Conservation (phyloP, 2,329 filamentous ascomycete species). For the Penicillium crustosum region DNA sequence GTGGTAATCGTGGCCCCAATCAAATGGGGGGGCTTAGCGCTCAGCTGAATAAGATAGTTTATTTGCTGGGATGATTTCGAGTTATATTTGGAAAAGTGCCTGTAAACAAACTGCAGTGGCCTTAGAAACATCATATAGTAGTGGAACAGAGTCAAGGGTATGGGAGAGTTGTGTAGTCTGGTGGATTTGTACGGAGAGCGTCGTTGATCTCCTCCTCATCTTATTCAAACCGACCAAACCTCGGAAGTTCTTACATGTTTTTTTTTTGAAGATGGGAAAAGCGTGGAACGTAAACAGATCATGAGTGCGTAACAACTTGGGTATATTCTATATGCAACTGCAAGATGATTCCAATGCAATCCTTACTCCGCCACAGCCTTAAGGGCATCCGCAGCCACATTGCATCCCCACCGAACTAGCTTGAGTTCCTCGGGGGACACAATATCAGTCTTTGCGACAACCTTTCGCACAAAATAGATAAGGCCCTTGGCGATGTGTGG, state of each 20-base stretch:
- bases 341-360: background rate
- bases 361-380: slow-evolving; percentile 34
- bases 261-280: background rate
- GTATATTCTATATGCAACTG: slow-evolving; percentile 10
- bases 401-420: slow-evolving; percentile 49
- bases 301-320: slow-evolving; percentile 5
- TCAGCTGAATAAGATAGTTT: background rate
- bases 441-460: slow-evolving; percentile 66
- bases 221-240: too few species aligned
- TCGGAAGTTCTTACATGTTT: background rate
- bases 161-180: background rate
- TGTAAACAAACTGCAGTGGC: background rate
- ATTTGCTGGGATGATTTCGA: background rate
- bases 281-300: background rate
- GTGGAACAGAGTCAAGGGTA: background rate
- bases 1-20: background rate
- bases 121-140: too few species aligned
- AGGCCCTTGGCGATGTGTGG: slow-evolving; percentile 71
- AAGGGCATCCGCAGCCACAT: slow-evolving; percentile 43
- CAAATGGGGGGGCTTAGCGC: background rate
- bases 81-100: background rate
- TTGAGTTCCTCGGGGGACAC: slow-evolving; percentile 53
- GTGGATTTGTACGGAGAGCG: background rate
- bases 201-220: too few species aligned
- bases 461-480: slow-evolving; percentile 76